These are phyloP conservation scores for Silybum marianum DNA, from an alignment of 129 eudicot species.

Conservation along the genomic window DNA sequence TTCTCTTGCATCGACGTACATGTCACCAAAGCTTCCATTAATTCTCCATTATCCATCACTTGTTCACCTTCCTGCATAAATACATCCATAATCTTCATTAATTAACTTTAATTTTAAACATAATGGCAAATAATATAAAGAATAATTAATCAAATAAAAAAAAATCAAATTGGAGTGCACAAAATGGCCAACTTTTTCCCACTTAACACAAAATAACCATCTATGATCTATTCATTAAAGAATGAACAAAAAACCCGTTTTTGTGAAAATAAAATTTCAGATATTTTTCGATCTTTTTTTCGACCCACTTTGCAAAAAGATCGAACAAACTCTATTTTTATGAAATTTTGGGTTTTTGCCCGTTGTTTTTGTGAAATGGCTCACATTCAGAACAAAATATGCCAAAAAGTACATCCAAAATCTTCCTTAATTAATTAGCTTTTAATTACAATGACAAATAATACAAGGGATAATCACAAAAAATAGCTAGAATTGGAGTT, in stretches of 20 bases:
- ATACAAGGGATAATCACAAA: too few species aligned
- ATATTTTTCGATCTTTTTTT: too few species aligned
- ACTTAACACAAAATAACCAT: neutral
- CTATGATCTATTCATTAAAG: neutral
- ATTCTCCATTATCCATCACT: conserved; percentile 22
- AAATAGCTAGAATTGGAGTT: too few species aligned
- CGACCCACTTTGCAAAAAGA: neutral
- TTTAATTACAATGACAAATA: too few species aligned
- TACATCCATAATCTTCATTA: neutral
- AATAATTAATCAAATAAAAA: too few species aligned
- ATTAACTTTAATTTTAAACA: neutral
- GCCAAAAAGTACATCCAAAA: neutral
- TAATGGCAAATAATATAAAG: neutral
- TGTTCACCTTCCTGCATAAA: conserved; percentile 37
- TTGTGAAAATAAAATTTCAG: too few species aligned
- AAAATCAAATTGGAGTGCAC: too few species aligned
- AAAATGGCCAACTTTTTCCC: neutral
- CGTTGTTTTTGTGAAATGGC: neutral
- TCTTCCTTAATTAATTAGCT: too few species aligned
- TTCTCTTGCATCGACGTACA: conserved; percentile 32
- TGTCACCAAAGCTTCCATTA: conserved; percentile 30
- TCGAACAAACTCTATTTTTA: neutral
- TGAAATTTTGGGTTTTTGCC: too few species aligned
- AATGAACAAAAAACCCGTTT: neutral
- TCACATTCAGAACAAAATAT: neutral